Evolutionary conservation across 1,139 yeast species (phyloP).

Genomic region (Pichia sp.): DNA sequence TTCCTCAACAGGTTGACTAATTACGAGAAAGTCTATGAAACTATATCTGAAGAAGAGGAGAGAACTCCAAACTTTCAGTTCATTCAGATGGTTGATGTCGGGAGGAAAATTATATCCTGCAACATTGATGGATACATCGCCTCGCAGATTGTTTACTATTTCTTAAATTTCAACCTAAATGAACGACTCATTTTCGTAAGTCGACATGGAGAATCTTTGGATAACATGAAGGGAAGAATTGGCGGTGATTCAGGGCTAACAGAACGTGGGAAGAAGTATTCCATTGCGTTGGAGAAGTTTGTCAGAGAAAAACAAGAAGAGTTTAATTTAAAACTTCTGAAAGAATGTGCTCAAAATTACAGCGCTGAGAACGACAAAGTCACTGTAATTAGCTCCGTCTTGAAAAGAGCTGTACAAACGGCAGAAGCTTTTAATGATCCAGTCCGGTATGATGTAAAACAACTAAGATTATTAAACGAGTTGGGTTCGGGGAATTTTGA

Average conservation of each 20-base stretch:
- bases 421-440: slow-evolving; percentile 70
- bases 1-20: slow-evolving; percentile 77
- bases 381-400: slow-evolving; percentile 92
- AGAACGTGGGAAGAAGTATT: slow-evolving; percentile 68
- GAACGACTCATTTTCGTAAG: slow-evolving; percentile 95
- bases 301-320: slow-evolving; percentile 68
- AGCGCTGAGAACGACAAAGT: slow-evolving; percentile 47
- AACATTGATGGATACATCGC: slow-evolving; percentile 90
- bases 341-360: slow-evolving; percentile 35
- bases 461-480: slow-evolving; percentile 91
- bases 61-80: slow-evolving; percentile 64
- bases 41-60: slow-evolving; percentile 77
- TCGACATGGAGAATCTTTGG: slow-evolving; percentile 88
- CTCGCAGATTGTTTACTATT: slow-evolving; percentile 86
- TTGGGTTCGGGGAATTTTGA: slow-evolving; percentile 90
- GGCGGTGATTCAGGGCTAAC: slow-evolving; percentile 93
- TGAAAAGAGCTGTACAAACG: slow-evolving; percentile 71
- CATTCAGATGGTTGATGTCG: slow-evolving; percentile 94
- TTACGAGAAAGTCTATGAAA: slow-evolving; percentile 86
- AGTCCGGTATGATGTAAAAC: slow-evolving; percentile 65
- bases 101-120: slow-evolving; percentile 86
- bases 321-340: slow-evolving; percentile 39
- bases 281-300: slow-evolving; percentile 68
- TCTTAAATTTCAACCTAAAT: slow-evolving; percentile 82
- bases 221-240: slow-evolving; percentile 76